Base-by-base conservation (phyloP, 371 early-diverging fungal species). In the Mucor piriformis region DNA sequence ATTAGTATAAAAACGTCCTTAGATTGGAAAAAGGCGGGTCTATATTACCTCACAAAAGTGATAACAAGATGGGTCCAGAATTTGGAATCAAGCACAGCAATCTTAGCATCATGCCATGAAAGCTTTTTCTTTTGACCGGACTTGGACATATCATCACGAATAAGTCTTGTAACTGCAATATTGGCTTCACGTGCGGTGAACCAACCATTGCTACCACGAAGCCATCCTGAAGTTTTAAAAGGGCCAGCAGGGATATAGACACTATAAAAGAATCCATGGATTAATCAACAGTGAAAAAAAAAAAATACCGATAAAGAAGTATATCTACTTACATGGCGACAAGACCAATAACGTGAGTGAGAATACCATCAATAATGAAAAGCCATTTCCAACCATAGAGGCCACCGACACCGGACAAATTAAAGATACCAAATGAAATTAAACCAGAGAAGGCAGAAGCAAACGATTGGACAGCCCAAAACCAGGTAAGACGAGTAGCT, bases 351-450 rank as follows among this genome's bases (percentile, higher is more conserved):
- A 84, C 18, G 11, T 73, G 69, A 2, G 85, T 84, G 7, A 76
- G 66, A 8, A 80, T 52, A 12, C 85, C 85, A 40, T 82, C 83
- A 51, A 83, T 63, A 29, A 81, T 50, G 38, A 84, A 82, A 6
- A 82, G 51, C 85, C 85, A 84, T 51, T 74, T 72, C 85, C 85
- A 82, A 11, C 86, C 83, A 4, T 74, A 60, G 20, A 84, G 70
- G n/a, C 79, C 83, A 40, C 64, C 81, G 24, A 78, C 38, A 48
- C 85, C 85, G 5, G 73, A 56, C 61, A 87, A 32, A 8, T 76
- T 73, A 42, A 87, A 75, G 48, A 87, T 73, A 23, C 76, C 83
- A 55, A 79, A 84, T 0, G 87, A 72, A n/a, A 87, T 67, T 16
- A 85, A 58, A 33, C 87, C 87, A 5, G 84, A 82, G 32, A 74